phyloP scores from a whole-genome alignment of 441 rosid genomes.

The Euphorbia celastroides region DNA sequence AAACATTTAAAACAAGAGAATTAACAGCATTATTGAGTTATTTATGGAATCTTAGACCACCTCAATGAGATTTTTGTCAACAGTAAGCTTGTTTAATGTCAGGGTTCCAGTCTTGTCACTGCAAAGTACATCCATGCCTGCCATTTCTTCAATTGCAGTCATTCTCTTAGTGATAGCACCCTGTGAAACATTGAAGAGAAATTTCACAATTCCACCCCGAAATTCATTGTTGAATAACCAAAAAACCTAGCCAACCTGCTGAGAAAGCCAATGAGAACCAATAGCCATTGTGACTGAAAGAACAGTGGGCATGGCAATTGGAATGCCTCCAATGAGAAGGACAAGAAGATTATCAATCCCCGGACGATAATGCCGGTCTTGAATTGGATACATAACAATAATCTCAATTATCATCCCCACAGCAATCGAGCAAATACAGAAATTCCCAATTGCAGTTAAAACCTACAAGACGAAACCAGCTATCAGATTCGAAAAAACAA shows the following conservation, averaged over 20 bases:
- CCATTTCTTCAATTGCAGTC: conserved; percentile 99
- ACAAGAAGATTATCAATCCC: conserved; percentile 96
- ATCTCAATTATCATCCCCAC: conserved; percentile 91
- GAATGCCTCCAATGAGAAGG: conserved; percentile 94
- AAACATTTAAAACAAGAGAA: conserved; percentile 15
- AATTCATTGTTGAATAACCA: conserved; percentile 9
- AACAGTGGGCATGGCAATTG: conserved; percentile 97
- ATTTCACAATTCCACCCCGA: neutral
- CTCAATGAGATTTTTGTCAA: conserved; percentile 88
- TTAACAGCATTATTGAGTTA: neutral
- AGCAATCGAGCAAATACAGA: conserved; percentile 93
- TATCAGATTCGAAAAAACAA: conserved; percentile 4
- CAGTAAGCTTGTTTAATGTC: conserved; percentile 84
- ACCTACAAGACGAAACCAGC: conserved; percentile 41
- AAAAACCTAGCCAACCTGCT: conserved; percentile 53
- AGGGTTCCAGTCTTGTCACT: conserved; percentile 96
- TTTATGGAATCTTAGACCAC: conserved; percentile 28
- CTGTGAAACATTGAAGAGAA: conserved; percentile 29
- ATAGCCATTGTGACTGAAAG: conserved; percentile 96
- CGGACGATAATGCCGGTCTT: conserved; percentile 79
- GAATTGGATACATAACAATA: conserved; percentile 91
- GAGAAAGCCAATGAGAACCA: conserved; percentile 86
- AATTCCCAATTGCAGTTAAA: conserved; percentile 94
- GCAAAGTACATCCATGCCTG: conserved; percentile 98
- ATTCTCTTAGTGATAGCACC: conserved; percentile 98